These are phyloP conservation scores for Lachnellula subtilissima DNA, from an alignment of 2,329 filamentous ascomycete species.

Conservation along the genomic window DNA sequence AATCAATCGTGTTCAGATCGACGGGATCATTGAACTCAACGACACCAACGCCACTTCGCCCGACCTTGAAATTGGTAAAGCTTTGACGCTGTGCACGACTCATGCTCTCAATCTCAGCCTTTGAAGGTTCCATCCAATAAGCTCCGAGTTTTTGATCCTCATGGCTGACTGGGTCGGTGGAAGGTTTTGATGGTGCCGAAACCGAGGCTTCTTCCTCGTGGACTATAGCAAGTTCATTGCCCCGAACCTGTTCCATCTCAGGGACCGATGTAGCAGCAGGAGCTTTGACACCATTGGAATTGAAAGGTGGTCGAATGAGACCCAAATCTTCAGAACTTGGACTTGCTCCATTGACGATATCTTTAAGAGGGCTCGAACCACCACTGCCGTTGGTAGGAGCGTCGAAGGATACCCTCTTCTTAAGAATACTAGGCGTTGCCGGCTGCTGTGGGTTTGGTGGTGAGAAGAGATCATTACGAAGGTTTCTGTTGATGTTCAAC, in stretches of 20 bases:
- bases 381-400: slow-evolving; percentile 50
- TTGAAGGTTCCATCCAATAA: slow-evolving; percentile 81
- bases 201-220: slow-evolving; percentile 58
- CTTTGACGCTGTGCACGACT: slow-evolving; percentile 72
- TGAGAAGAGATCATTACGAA: slow-evolving; percentile 68
- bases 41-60: slow-evolving; percentile 73
- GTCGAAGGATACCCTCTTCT: slow-evolving; percentile 92
- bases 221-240: slow-evolving; percentile 74
- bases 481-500: slow-evolving; percentile 82
- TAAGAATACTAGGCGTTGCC: slow-evolving; percentile 45
- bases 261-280: slow-evolving; percentile 36
- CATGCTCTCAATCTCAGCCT: slow-evolving; percentile 73
- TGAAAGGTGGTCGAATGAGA: slow-evolving; percentile 50
- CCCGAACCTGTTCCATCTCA: slow-evolving; percentile 66
- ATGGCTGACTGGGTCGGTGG: slow-evolving; percentile 6
- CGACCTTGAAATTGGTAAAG: slow-evolving; percentile 72
- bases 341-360: slow-evolving; percentile 38
- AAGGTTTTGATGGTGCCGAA: slow-evolving; percentile 18
- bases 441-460: slow-evolving; percentile 42
- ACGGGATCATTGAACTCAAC: slow-evolving; percentile 79
- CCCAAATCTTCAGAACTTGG: slow-evolving; percentile 56
- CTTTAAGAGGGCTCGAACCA: slow-evolving; percentile 28
- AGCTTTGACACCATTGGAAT: slow-evolving; percentile 41
- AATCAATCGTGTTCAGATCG: slow-evolving; percentile 72
- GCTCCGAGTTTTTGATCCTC: slow-evolving; percentile 50